A percentile compares a stretch with the other conserved stretches of the same genome.
Conservation (phyloP, 192 early-diverging fungal genomes). For the Backusella macrospora region DNA sequence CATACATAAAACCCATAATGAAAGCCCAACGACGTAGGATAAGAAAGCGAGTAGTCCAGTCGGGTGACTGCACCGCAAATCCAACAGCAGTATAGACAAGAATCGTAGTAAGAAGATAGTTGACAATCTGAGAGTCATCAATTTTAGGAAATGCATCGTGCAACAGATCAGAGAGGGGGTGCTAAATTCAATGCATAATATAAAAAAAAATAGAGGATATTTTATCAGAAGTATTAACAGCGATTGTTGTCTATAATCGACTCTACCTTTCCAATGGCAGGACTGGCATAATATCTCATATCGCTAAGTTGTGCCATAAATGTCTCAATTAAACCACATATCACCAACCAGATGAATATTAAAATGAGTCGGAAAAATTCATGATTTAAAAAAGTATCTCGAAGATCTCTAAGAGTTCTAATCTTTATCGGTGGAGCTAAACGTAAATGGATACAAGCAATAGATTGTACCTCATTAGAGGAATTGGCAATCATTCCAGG, state of each 20-base stretch:
- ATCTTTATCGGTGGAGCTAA: constrained; percentile 30
- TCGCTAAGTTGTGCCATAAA: constrained; percentile 34
- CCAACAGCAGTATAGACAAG: constrained; percentile 47
- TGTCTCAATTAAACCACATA: constrained; percentile 32
- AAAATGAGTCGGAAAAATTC: constrained; percentile 29
- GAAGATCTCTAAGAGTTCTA: constrained; percentile 10
- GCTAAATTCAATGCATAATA: neutral
- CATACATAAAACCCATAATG: constrained; percentile 58
- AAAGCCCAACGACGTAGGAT: constrained; percentile 55
- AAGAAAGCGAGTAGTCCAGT: constrained; percentile 56
- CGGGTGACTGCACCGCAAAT: constrained; percentile 41
- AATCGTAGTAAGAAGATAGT: constrained; percentile 54
- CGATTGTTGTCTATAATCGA: neutral
- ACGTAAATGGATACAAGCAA: constrained; percentile 25
- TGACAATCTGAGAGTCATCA: constrained; percentile 50
- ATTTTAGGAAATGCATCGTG: constrained; percentile 53
- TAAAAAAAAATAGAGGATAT: neutral
- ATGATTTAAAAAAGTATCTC: constrained; percentile 30
- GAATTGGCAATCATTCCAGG: neutral
- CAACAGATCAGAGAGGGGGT: constrained; percentile 51
- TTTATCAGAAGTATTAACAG: neutral
- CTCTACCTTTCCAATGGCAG: constrained; percentile 16
- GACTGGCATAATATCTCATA: constrained; percentile 24
- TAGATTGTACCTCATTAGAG: constrained; percentile 20
- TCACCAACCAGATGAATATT: constrained; percentile 18